These are phyloP conservation scores for Phytophthora pistaciae DNA, from an alignment of 352 stramenopile genomes.

Conservation along the genomic window DNA sequence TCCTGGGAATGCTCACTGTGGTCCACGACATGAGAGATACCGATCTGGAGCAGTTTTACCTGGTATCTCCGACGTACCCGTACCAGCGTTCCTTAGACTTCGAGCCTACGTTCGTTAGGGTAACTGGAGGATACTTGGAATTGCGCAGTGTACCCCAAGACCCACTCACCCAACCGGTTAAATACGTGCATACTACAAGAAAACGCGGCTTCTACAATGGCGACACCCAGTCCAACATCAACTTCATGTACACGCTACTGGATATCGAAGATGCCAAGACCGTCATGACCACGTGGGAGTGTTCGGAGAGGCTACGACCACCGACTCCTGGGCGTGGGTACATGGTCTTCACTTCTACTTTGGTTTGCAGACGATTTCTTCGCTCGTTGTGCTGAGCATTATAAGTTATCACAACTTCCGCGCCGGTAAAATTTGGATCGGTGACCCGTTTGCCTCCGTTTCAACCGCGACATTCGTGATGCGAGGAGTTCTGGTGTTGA, in stretches of 20 bases:
- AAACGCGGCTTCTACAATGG: conserved; percentile 39
- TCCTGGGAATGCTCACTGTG: conserved; percentile 30
- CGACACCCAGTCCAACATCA: conserved; percentile 31
- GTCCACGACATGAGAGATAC: conserved; percentile 27
- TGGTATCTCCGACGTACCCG: conserved; percentile 34
- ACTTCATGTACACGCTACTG: conserved; percentile 25
- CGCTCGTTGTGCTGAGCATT: conserved; percentile 34
- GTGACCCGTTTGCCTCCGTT: conserved; percentile 45
- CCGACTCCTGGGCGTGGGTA: conserved; percentile 48
- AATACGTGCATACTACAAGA: conserved; percentile 21
- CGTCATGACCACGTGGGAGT: conserved; percentile 17
- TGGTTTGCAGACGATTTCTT: conserved; percentile 28
- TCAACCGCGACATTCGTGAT: conserved; percentile 29
- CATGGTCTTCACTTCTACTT: conserved; percentile 43
- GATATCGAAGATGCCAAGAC: conserved; percentile 8
- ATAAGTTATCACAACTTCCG: conserved; percentile 33
- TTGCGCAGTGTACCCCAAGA: conserved; percentile 16
- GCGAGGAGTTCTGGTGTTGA: conserved; percentile 27
- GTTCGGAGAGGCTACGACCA: conserved; percentile 21
- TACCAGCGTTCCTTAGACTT: conserved; percentile 40
- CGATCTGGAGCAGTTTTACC: conserved; percentile 27
- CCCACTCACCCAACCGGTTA: conserved; percentile 20
- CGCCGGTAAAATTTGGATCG: conserved; percentile 46
- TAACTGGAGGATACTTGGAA: conserved; percentile 21
- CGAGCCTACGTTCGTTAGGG: conserved; percentile 25